phyloP scores from a whole-genome alignment of 2,329 filamentous ascomycete species.

The Niveomyces coronatus region DNA sequence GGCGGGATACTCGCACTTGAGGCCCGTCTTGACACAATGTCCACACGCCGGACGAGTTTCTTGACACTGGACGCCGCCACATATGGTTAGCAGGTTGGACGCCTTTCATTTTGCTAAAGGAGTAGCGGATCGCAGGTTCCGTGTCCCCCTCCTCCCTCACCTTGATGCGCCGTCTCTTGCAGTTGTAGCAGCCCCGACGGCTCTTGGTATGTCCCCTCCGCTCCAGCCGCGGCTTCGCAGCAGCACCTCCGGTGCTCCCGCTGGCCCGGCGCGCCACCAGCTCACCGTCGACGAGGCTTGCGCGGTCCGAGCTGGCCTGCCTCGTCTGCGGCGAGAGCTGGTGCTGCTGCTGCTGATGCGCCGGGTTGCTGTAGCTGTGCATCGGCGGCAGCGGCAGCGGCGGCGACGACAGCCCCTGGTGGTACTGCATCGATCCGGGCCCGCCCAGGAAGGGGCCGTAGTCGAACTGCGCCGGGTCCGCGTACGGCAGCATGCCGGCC shows the following conservation, averaged over 20 bases:
- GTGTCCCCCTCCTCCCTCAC: slow-evolving; percentile 26
- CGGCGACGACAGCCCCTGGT: slow-evolving; percentile 5
- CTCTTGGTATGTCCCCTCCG: slow-evolving; percentile 57
- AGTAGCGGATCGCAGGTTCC: no score
- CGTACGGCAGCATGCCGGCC: slow-evolving; percentile 19
- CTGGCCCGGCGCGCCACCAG: slow-evolving; percentile 13
- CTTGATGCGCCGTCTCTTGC: slow-evolving; percentile 57
- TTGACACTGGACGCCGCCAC: slow-evolving; percentile 43
- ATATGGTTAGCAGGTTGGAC: no score
- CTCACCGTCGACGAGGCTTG: slow-evolving; percentile 14
- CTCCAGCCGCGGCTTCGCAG: slow-evolving; percentile 33
- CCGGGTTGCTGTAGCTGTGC: no score
- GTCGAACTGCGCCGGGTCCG: slow-evolving; percentile 26
- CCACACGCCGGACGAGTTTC: slow-evolving; percentile 53
- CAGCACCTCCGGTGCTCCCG: no score
- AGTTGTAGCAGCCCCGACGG: slow-evolving; percentile 55
- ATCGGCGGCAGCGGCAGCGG: slow-evolving; percentile 1
- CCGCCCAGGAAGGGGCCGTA: slow-evolving; percentile 28
- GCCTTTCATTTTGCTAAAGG: no score
- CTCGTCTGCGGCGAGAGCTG: slow-evolving; percentile 22
- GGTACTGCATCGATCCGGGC: slow-evolving; percentile 9
- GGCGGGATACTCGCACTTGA: slow-evolving; percentile 53
- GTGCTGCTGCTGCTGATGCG: no score
- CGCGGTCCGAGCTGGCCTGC: slow-evolving; percentile 19
- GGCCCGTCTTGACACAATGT: slow-evolving; percentile 51